A percentile compares a stretch with the other conserved stretches of the same genome.
Conservation (phyloP, 176 grass and related monocot genomes). For the Oryza punctata region DNA sequence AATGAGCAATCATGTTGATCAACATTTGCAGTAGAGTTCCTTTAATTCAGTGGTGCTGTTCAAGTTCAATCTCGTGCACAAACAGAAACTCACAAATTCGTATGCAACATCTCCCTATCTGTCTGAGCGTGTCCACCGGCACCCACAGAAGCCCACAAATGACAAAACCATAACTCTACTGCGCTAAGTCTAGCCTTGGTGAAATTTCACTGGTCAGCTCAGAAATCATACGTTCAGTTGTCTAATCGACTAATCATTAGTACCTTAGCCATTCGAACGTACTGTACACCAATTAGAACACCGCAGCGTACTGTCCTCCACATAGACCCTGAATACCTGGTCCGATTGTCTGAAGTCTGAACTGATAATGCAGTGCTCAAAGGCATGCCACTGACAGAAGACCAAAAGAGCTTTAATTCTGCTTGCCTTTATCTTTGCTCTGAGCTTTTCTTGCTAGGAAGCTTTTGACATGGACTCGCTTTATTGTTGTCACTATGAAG, state of each 20-base stretch:
- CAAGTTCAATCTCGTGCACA: background rate
- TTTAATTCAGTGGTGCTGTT: too few relatives aligned
- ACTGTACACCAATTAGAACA: background rate
- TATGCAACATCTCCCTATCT: background rate
- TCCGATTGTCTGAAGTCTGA: background rate
- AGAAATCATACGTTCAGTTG: background rate
- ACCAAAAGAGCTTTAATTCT: slow-evolving; percentile 46
- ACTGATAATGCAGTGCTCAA: slow-evolving; percentile 19
- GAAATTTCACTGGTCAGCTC: too few relatives aligned
- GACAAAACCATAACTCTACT: too few relatives aligned
- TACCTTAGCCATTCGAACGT: background rate
- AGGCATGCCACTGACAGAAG: background rate
- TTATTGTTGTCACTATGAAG: slow-evolving; percentile 28
- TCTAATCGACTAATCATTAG: background rate
- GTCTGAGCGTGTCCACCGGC: too few relatives aligned
- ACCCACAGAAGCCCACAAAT: too few relatives aligned
- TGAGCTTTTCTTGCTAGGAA: background rate
- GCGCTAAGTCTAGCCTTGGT: too few relatives aligned
- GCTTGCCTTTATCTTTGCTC: slow-evolving; percentile 40
- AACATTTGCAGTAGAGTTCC: background rate
- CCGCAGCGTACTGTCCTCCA: background rate
- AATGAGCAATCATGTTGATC: background rate
- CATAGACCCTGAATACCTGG: background rate
- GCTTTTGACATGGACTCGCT: slow-evolving; percentile 43
- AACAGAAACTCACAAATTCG: background rate